Conservation (phyloP, 2,329 filamentous ascomycete species). For the Graphilbum sp. region DNA sequence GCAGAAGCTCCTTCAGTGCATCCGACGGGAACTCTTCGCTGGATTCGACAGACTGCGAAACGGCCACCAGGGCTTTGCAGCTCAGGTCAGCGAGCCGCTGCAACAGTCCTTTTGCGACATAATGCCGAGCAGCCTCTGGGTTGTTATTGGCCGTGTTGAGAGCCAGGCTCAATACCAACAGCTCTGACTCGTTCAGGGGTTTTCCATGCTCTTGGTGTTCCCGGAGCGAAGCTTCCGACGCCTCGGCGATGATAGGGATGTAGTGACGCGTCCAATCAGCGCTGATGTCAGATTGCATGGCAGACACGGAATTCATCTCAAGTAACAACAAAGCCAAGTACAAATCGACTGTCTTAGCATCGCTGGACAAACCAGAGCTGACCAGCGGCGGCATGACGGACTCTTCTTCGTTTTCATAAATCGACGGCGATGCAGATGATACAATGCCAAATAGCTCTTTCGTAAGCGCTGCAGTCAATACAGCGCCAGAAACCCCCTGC, state of each 20-base stretch:
- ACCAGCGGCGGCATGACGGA: slow-evolving; percentile 11
- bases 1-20: slow-evolving; percentile 53
- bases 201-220: slow-evolving; percentile 15
- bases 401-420: slow-evolving; percentile 15
- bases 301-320: slow-evolving; percentile 34
- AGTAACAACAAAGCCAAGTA: slow-evolving; percentile 30
- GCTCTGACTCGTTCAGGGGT: slow-evolving; percentile 20
- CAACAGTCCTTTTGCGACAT: slow-evolving; percentile 44
- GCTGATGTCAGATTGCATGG: slow-evolving; percentile 26
- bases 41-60: slow-evolving; percentile 27
- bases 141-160: slow-evolving; percentile 81
- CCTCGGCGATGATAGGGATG: slow-evolving; percentile 32
- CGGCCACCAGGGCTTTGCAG: slow-evolving; percentile 30
- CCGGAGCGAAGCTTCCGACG: slow-evolving; percentile 21
- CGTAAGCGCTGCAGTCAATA: slow-evolving; percentile 32
- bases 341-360: slow-evolving; percentile 21
- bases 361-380: slow-evolving; percentile 14
- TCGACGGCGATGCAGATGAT: slow-evolving; percentile 14
- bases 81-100: slow-evolving; percentile 31
- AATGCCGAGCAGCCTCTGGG: slow-evolving; percentile 47
- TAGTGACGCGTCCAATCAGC: slow-evolving; percentile 31
- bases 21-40: slow-evolving; percentile 31
- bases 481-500: slow-evolving; percentile 16
- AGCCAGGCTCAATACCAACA: slow-evolving; percentile 49
- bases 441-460: slow-evolving; percentile 32